Evolutionary conservation across 345 rosid genomes (phyloP).

Genomic region (Cardamine occulta): DNA sequence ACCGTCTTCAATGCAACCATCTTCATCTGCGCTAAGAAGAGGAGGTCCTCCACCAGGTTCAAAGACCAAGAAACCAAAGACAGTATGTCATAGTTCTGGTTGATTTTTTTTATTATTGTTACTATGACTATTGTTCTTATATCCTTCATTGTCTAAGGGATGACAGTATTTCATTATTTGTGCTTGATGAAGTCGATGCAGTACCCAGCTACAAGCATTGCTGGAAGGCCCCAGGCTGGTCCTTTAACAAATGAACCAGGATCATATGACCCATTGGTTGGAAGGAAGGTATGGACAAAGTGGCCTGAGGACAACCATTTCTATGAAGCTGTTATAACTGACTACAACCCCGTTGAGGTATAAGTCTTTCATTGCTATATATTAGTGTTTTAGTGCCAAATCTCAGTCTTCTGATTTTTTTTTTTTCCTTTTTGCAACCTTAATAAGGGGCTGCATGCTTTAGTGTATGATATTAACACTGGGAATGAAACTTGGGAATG

Average conservation of each 20-base stretch:
- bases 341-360: slow-evolving; percentile 74
- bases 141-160: slow-evolving; percentile 36
- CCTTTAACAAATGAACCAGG: slow-evolving; percentile 66
- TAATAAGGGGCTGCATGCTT: slow-evolving; percentile 82
- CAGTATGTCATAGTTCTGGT: slow-evolving; percentile 59
- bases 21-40: slow-evolving; percentile 73
- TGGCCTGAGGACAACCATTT: slow-evolving; percentile 96
- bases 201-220: slow-evolving; percentile 64
- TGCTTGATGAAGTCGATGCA: slow-evolving; percentile 63
- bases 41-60: slow-evolving; percentile 74
- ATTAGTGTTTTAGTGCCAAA: slow-evolving; percentile 20
- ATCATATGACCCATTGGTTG: slow-evolving; percentile 69
- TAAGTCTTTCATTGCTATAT: slow-evolving; percentile 33
- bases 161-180: slow-evolving; percentile 41
- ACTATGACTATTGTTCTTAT: not conserved
- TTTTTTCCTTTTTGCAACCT: slow-evolving; percentile 29
- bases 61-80: slow-evolving; percentile 77
- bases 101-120: slow-evolving; percentile 2
- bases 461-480: slow-evolving; percentile 87
- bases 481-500: slow-evolving; percentile 89
- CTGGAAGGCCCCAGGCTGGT: slow-evolving; percentile 69
- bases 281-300: slow-evolving; percentile 92
- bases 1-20: slow-evolving; percentile 80
- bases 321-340: slow-evolving; percentile 88
- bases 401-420: slow-evolving; percentile 31